These are phyloP conservation scores for Emmonsiellopsis sp. DNA, from an alignment of 2,329 filamentous ascomycete species.

Conservation along the genomic window DNA sequence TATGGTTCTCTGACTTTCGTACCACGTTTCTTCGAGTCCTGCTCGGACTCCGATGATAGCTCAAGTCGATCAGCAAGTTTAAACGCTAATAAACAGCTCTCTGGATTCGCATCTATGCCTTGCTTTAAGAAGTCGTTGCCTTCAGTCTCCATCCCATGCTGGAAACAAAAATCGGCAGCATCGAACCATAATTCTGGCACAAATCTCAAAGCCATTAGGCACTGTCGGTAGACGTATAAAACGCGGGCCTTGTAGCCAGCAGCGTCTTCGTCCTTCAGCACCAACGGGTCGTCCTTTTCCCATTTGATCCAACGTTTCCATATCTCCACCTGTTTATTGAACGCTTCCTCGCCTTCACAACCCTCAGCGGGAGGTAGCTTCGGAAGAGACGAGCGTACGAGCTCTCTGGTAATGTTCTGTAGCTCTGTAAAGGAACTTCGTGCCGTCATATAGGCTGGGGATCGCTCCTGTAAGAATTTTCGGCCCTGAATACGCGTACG, in stretches of 20 bases:
- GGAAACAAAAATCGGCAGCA: slow-evolving; percentile 83
- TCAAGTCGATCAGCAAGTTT: slow-evolving; percentile 85
- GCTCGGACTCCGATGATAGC: slow-evolving; percentile 63
- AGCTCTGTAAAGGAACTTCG: slow-evolving; percentile 81
- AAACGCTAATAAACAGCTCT: slow-evolving; percentile 82
- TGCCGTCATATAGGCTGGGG: slow-evolving; percentile 90
- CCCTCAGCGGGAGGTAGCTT: slow-evolving; percentile 72
- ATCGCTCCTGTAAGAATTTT: slow-evolving; percentile 89
- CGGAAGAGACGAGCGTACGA: slow-evolving; percentile 70
- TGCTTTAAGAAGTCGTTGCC: slow-evolving; percentile 71
- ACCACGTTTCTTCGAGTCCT: slow-evolving; percentile 55
- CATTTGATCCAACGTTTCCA: slow-evolving; percentile 94
- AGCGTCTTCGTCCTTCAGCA: slow-evolving; percentile 72
- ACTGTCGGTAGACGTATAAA: slow-evolving; percentile 86
- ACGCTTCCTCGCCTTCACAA: slow-evolving; percentile 80
- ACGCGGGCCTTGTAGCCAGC: slow-evolving; percentile 67
- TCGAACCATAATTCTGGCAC: slow-evolving; percentile 96
- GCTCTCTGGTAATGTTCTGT: slow-evolving; percentile 72
- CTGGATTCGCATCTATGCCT: slow-evolving; percentile 81
- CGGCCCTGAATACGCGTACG: slow-evolving; percentile 52
- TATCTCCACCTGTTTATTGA: slow-evolving; percentile 68
- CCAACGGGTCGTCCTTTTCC: slow-evolving; percentile 88
- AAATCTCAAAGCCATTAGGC: slow-evolving; percentile 84
- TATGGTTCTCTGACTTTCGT: slow-evolving; percentile 73
- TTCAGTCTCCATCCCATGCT: slow-evolving; percentile 60